Percentiles rank a stretch among this genome's conserved stretches.
Evolutionary conservation across 176 grass and related monocot genomes (phyloP).

Genomic region (Oryza brachyantha): DNA sequence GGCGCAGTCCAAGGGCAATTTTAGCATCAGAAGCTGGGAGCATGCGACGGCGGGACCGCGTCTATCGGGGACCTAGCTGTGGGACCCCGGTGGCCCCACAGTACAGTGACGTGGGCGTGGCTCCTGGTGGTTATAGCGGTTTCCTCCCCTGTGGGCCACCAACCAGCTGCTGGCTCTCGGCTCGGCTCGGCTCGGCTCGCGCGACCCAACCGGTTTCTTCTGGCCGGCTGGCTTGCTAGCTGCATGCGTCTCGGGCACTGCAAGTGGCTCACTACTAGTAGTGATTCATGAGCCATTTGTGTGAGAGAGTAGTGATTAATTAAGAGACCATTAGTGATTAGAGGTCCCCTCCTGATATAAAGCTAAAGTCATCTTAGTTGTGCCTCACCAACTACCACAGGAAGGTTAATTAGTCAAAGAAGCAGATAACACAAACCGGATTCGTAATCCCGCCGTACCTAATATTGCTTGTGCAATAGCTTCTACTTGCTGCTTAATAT

Average conservation of each 20-base stretch:
- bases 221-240: too few species aligned
- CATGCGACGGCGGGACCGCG: too few species aligned
- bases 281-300: too few species aligned
- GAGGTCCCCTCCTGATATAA: not conserved
- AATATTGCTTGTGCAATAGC: not conserved
- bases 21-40: too few species aligned
- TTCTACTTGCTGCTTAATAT: too few species aligned
- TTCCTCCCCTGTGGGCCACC: not conserved
- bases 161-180: not conserved
- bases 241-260: not conserved
- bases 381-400: not conserved
- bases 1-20: too few species aligned
- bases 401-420: not conserved
- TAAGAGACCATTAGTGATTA: not conserved
- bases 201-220: not conserved
- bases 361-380: not conserved
- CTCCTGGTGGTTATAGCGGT: not conserved
- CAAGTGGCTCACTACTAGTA: not conserved
- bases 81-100: not conserved
- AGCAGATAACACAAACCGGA: not conserved
- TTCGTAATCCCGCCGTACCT: not conserved
- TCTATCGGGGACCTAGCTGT: not conserved
- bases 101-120: not conserved
- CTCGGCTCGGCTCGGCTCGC: not conserved
- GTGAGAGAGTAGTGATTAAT: not conserved